Evolutionary conservation across 257 asterid species (phyloP), one percentile per base, ranked within the genome.

Genomic region (Nicotiana undulata): DNA sequence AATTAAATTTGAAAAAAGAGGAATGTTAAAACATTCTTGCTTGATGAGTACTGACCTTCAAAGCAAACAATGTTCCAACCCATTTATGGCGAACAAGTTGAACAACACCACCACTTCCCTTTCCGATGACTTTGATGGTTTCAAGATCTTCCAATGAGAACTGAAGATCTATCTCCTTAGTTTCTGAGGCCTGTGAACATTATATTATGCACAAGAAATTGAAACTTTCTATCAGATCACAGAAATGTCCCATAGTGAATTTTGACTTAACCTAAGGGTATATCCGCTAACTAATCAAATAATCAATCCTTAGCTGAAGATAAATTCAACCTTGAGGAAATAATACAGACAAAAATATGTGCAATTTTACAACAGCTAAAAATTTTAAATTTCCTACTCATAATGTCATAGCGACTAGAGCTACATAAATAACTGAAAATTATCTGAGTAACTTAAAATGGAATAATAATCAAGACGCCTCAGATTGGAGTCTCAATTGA

Each of bases 1-100:
- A 74, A 74, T 44, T 72, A 46, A 46, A 72, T 22, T 44, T 56
- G 59, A 74, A 37, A 74, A 74, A 49, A 8, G 44, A 51, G 44
- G 78, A 46, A 46, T 8, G 11, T 31, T 53, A 72, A 72, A 34
- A 61, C 17, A 56, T 58, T 61, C 76, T 72, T 86, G 81, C 37
- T 74, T 49, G 79, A 60, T 26, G 59, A 29, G 58, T 49, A 82
- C 91, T 79, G 76, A 95, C 99, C 98, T 95, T 95, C 87, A 95
- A 85, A 80, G 99, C 98, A 81, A 92, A 95, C 80, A 95, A 82
- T 32, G 90, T 92, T 80, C 99, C 99, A 70, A 88, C 92, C 99
- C 99, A 95, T 87, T 95, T 92, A 85, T 95, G 98, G 44, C 95
- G 97, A 82, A 92, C 98, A 89, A 95, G 99, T 80, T 95, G 99